These are phyloP conservation scores for Fonsecaea pugnacius DNA, from an alignment of 2,329 filamentous ascomycete genomes.

Conservation along the genomic window DNA sequence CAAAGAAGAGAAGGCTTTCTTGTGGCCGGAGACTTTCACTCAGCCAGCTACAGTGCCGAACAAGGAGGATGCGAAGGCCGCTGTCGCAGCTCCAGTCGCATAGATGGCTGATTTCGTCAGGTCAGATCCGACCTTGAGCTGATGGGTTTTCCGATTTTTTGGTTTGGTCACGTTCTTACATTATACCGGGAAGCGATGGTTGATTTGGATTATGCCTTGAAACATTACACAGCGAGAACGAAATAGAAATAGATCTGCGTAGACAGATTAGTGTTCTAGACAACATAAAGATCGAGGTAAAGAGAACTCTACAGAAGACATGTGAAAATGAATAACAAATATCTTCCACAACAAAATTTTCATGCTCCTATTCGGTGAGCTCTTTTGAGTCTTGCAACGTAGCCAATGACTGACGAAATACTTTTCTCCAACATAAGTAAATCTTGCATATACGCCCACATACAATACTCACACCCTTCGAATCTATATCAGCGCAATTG, in stretches of 20 bases:
- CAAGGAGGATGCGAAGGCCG: conserved; percentile 15
- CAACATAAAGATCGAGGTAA: background rate
- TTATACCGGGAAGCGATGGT: conserved; percentile 22
- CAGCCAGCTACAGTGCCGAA: conserved; percentile 45
- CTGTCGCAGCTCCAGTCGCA: conserved; percentile 30
- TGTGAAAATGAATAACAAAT: background rate
- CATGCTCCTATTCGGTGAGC: background rate
- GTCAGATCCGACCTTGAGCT: background rate
- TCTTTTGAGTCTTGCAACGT: background rate
- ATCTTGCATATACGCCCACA: background rate
- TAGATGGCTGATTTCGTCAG: conserved; percentile 1
- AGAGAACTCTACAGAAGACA: background rate
- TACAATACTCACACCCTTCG: conserved; percentile 24
- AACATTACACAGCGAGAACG: background rate
- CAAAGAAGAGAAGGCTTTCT: conserved; percentile 64
- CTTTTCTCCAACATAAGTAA: background rate
- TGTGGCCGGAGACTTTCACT: conserved; percentile 65
- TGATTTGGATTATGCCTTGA: background rate
- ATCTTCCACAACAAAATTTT: background rate
- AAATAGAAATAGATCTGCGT: conserved; percentile 8
- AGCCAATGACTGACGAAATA: background rate
- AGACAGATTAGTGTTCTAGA: conserved; percentile 18
- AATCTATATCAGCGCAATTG: background rate
- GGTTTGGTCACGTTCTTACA: background rate
- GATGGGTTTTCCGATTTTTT: background rate